Conservation (phyloP, 805 yeast genomes). For the Barnettozyma sp. region DNA sequence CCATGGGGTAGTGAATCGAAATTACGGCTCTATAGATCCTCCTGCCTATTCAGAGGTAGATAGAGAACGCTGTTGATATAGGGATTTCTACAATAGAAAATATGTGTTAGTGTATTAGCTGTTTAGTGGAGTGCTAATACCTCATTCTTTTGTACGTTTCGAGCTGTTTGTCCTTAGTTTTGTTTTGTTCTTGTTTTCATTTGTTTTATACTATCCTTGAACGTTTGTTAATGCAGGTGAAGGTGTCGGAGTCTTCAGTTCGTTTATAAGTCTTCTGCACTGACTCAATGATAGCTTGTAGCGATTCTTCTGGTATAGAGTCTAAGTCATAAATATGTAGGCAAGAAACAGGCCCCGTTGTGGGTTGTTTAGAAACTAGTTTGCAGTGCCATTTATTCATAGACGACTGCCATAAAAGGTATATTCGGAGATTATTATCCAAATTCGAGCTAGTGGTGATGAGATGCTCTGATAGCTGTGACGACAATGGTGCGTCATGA, state of each 20-base stretch:
- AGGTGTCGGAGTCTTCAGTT: background rate
- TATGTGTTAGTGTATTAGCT: too few species aligned
- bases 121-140: too few species aligned
- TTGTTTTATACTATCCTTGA: slow-evolving; percentile 4
- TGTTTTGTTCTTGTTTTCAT: too few species aligned
- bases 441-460: slow-evolving; percentile 1
- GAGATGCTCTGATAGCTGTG: too few species aligned
- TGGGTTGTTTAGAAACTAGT: slow-evolving; percentile 1
- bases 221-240: slow-evolving; percentile 4
- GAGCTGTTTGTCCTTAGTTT: too few species aligned
- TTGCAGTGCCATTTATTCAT: background rate
- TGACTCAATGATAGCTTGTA: background rate
- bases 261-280: background rate
- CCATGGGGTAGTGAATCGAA: slow-evolving; percentile 2
- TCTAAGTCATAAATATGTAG: background rate
- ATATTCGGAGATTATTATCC: slow-evolving; percentile 6
- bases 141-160: too few species aligned
- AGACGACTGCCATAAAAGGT: slow-evolving; percentile 1
- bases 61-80: background rate
- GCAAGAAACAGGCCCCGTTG: slow-evolving; percentile 2
- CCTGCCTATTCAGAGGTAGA: slow-evolving; percentile 10
- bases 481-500: too few species aligned
- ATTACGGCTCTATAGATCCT: slow-evolving; percentile 9
- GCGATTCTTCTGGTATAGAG: background rate
- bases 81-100: too few species aligned